Evolutionary conservation across 2,329 filamentous ascomycete genomes (phyloP).

Genomic region (Fusarium gaditjirri): DNA sequence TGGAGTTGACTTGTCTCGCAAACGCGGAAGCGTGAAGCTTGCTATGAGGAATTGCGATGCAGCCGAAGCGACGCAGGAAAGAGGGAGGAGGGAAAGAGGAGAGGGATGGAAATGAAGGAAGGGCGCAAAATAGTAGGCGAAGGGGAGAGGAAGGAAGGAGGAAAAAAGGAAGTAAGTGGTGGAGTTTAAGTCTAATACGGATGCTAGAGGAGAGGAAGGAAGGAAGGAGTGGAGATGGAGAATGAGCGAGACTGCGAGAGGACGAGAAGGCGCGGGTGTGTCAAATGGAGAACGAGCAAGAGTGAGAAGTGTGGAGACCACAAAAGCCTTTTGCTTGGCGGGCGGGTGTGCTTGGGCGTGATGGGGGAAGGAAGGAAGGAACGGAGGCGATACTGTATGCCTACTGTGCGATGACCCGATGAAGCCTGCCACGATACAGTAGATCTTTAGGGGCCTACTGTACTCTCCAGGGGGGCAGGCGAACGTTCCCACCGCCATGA

Average conservation of each 20-base stretch:
- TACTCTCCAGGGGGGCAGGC: background rate
- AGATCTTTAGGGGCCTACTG: background rate
- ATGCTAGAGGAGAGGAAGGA: conserved; percentile 48
- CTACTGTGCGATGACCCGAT: conserved; percentile 15
- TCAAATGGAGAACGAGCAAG: conserved; percentile 31
- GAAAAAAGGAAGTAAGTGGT: conserved; percentile 46
- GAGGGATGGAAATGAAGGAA: conserved; percentile 47
- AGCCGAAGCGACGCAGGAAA: conserved; percentile 45
- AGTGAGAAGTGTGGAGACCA: conserved; percentile 19
- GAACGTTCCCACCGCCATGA: conserved; percentile 21
- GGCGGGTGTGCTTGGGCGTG: conserved; percentile 38
- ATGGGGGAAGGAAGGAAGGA: conserved; percentile 32
- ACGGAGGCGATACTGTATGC: conserved; percentile 33
- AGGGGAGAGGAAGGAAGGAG: conserved; percentile 40
- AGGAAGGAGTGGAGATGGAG: conserved; percentile 34
- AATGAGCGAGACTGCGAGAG: background rate
- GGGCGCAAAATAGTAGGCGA: conserved; percentile 45
- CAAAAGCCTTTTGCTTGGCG: conserved; percentile 35
- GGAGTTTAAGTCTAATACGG: conserved; percentile 44
- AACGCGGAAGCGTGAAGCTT: conserved; percentile 33
- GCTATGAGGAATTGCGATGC: conserved; percentile 9
- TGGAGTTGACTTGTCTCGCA: conserved; percentile 36
- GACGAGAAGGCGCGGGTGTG: conserved; percentile 29
- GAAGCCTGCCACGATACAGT: conserved; percentile 16
- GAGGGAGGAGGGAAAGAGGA: conserved; percentile 42